Percentiles rank a stretch among this genome's conserved stretches.
Evolutionary conservation across 1,284 basidiomycete genomes (phyloP).

Genomic region (Boletus sp.): DNA sequence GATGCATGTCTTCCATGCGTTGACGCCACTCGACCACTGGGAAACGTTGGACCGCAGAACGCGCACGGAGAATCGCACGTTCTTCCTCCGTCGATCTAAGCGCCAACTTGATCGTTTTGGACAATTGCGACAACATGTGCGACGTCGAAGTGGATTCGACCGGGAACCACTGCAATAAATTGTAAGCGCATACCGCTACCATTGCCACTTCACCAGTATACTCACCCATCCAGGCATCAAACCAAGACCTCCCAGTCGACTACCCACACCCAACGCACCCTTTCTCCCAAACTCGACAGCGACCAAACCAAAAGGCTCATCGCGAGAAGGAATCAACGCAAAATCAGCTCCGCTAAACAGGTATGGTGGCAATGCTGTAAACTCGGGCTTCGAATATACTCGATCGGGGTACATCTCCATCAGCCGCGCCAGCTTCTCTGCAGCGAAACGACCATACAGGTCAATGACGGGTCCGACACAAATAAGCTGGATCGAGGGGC

Average conservation of each 20-base stretch:
- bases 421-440: slow-evolving; percentile 84
- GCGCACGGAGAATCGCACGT: slow-evolving; percentile 84
- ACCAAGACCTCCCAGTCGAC: slow-evolving; percentile 88
- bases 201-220: slow-evolving; percentile 14
- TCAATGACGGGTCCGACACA: slow-evolving; percentile 91
- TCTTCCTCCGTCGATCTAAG: slow-evolving; percentile 87
- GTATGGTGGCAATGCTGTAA: slow-evolving; percentile 89
- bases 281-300: slow-evolving; percentile 94
- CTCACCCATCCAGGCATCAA: slow-evolving; percentile 95
- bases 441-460: slow-evolving; percentile 89
- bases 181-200: slow-evolving; percentile 6
- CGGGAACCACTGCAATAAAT: slow-evolving; percentile 75
- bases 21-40: slow-evolving; percentile 96
- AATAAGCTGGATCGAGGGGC: slow-evolving; percentile 80
- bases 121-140: slow-evolving; percentile 92
- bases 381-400: slow-evolving; percentile 90
- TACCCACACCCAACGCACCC: slow-evolving; percentile 90
- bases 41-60: slow-evolving; percentile 91
- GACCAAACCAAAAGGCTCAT: slow-evolving; percentile 92
- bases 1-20: slow-evolving; percentile 90
- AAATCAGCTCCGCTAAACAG: slow-evolving; percentile 93
- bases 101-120: slow-evolving; percentile 91
- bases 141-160: slow-evolving; percentile 87
- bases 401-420: slow-evolving; percentile 95
- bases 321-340: slow-evolving; percentile 88